Percentiles rank a stretch among this genome's conserved stretches.
Evolutionary conservation across 768 basidiomycete genomes (phyloP).

Genomic region (Phanerochaete sordida): DNA sequence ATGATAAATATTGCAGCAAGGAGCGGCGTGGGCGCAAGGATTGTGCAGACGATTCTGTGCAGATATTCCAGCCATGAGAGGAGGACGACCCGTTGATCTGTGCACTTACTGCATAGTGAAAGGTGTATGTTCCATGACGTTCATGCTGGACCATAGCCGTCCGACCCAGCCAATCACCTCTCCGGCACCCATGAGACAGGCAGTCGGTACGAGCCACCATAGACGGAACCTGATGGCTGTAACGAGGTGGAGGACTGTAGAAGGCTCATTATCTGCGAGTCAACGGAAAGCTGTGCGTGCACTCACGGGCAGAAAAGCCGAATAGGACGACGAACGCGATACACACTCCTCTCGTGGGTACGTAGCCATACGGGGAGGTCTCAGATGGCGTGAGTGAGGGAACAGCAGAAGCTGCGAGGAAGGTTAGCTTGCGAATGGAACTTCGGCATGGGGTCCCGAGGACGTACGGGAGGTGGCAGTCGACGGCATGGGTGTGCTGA

Average conservation of each 20-base stretch:
- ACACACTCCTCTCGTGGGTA: slow-evolving; percentile 36
- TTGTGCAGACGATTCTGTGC: slow-evolving; percentile 36
- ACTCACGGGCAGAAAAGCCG: slow-evolving; percentile 36
- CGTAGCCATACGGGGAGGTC: slow-evolving; percentile 36
- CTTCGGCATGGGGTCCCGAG: neutral
- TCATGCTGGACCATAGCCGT: slow-evolving; percentile 46
- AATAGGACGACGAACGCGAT: slow-evolving; percentile 39
- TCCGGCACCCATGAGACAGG: slow-evolving; percentile 40
- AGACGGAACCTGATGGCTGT: slow-evolving; percentile 42
- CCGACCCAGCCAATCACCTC: slow-evolving; percentile 57
- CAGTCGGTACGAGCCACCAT: slow-evolving; percentile 55
- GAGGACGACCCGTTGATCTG: neutral
- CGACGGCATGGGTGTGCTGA: neutral
- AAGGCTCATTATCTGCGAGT: neutral
- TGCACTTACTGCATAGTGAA: slow-evolving; percentile 43
- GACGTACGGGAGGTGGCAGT: neutral
- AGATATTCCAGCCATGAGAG: too few species aligned
- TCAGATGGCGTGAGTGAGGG: neutral
- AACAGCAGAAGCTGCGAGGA: neutral
- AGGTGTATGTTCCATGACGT: slow-evolving; percentile 22
- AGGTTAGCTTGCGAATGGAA: neutral
- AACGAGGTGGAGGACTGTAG: slow-evolving; percentile 41
- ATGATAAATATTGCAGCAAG: slow-evolving; percentile 56
- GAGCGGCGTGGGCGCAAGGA: slow-evolving; percentile 54
- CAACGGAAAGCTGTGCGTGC: neutral